Evolutionary conservation across 306 rosid genomes (phyloP), one percentile per base, ranked within the genome.

Genomic region (Cicer chorassanicum): DNA sequence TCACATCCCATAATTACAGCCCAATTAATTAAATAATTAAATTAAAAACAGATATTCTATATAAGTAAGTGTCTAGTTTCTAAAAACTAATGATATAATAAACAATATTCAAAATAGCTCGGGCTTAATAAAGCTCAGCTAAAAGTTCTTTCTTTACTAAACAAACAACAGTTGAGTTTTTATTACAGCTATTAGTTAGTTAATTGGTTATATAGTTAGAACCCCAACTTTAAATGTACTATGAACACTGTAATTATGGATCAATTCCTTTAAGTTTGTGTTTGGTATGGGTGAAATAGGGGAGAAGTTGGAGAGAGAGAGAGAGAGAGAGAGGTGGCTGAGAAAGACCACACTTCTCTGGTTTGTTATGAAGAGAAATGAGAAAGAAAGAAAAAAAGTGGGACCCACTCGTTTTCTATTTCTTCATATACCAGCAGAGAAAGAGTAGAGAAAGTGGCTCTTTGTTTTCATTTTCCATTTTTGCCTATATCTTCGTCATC

Each of bases 81-180:
- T 51, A 1, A 15, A 36, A 36, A 38, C 44, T n/a, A 34, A 13
- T 34, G 43, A 61, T 36, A 13, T 38, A 13, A n/a, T 61, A 38
- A 51, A 50, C 12, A 41, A 38, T 53, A 50, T 50, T 51, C 48
- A 69, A 69, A 21, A 50, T 50, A 36, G 3, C 2, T 7, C 54
- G 13, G 73, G 43, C 73, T 68, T 12, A 68, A 48, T 7, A 68
- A 57, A 57, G 59, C 59, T 16, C 15, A 19, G 5, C 9, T 21
- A 68, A 29, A 29, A 45, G 59, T 42, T 68, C 10, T 8, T 48
- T 68, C 42, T 48, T 68, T 34, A 68, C 9, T 48, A 34, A 46
- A 34, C 60, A 48, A 68, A 16, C 9, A n/a, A 6, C 16, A 65
- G 70, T 15, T 53, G 19, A 14, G 24, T 7, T 53, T 14, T 53